Evolutionary conservation across 345 rosid species (phyloP).

Genomic region (Lenwebbia sp.): DNA sequence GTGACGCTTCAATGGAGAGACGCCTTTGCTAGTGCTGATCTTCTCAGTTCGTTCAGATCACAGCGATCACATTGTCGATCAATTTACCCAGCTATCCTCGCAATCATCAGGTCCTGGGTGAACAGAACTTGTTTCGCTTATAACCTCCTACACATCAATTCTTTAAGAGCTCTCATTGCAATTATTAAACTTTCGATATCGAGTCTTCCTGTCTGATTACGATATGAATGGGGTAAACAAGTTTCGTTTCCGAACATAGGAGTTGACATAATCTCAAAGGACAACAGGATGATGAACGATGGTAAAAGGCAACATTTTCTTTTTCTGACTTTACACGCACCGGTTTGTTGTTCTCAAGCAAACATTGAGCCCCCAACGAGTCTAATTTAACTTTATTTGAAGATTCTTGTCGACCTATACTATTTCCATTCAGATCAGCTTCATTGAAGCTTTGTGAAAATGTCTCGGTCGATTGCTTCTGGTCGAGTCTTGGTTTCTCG

Average conservation of each 20-base stretch:
- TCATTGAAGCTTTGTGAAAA: background rate
- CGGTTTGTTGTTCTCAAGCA: background rate
- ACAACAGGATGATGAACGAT: background rate
- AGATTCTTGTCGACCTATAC: background rate
- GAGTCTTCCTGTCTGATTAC: background rate
- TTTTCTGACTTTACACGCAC: background rate
- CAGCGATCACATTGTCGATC: background rate
- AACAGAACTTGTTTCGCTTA: background rate
- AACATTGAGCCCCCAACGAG: background rate
- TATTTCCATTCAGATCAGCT: background rate
- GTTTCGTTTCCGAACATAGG: background rate
- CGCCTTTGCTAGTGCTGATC: background rate
- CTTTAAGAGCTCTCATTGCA: background rate
- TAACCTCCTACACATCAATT: background rate
- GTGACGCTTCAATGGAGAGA: rapidly evolving
- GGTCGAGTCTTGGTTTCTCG: background rate
- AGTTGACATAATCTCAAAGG: background rate
- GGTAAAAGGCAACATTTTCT: background rate
- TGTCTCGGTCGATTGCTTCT: background rate
- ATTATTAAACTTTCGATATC: background rate
- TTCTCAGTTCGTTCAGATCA: rapidly evolving
- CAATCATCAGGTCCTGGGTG: background rate
- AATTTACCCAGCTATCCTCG: background rate
- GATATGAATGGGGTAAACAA: background rate
- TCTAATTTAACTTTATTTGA: background rate